phyloP scores from a whole-genome alignment of 139 green algal species.

The Chlamydomonas sphaeroides region DNA sequence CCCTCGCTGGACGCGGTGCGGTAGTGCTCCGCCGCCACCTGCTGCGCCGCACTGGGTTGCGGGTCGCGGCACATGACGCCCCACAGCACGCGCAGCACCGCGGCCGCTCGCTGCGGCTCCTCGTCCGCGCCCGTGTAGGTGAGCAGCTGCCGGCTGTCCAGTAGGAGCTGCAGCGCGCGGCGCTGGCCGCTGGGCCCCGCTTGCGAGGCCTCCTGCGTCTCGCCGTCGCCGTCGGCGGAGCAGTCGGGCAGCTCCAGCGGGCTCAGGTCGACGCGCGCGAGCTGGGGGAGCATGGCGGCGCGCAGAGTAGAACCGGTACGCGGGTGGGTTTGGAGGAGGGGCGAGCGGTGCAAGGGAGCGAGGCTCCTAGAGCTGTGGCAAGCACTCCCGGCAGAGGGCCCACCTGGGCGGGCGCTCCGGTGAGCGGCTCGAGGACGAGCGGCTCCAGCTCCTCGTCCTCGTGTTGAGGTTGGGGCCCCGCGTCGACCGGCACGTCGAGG shows the following conservation, averaged over 20 bases:
- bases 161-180: not conserved
- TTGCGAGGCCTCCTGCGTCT: too few relatives aligned
- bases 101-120: not conserved
- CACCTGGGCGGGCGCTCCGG: not conserved
- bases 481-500: too few relatives aligned
- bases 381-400: too few relatives aligned
- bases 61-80: constrained; percentile 2
- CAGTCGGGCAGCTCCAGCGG: constrained; percentile 3
- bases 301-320: too few relatives aligned
- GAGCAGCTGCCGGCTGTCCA: constrained; percentile 1
- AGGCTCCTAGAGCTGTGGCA: too few relatives aligned
- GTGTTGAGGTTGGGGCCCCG: too few relatives aligned
- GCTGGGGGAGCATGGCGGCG: too few relatives aligned
- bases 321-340: too few relatives aligned
- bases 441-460: constrained; percentile 2
- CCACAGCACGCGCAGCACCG: constrained; percentile 17
- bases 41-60: not conserved
- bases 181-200: not conserved
- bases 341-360: too few relatives aligned
- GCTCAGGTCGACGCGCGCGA: constrained; percentile 7
- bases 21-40: not conserved
- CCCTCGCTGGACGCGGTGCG: not conserved
- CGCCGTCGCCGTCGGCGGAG: too few relatives aligned
- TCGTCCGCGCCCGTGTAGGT: not conserved
- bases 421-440: not conserved